Base-by-base conservation (phyloP, 176 grass and related monocot species). In the Cymbopogon citratus region DNA sequence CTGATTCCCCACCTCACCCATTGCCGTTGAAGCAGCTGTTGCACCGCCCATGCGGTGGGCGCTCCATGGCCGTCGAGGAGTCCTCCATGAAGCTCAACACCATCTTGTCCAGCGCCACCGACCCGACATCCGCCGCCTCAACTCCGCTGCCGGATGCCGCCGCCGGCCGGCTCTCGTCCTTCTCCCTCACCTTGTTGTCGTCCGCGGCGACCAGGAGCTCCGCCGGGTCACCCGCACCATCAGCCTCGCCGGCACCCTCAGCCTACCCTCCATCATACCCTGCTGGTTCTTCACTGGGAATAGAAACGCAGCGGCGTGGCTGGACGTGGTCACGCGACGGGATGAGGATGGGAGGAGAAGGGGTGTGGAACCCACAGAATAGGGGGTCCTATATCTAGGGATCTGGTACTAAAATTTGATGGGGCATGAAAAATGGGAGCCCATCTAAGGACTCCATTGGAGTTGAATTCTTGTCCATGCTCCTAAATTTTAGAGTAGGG, bases 51-150 rank as follows among this genome's bases (percentile, higher is more conserved):
- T 85, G 89, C 21, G 31, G 71, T 1, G 87, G 87, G 15, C 88
- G 73, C 68, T 93, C 84, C 1, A 87, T 81, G 74, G 88, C 81
- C 25, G 62, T 63, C 3, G 35, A 19, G 18, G 36, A 19, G 2
- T 91, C 89, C 81, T 97, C 94, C 65, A 93, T 93, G 86, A 89
- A 97, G 84, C 78, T 84, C 35, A 89, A 16, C 44, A 97, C 89
- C 94, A 97, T 93, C 35, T 29, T 41, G 80, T 93, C 90, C 14
- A 97, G 66, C 56, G 24, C 85, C 69, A 80, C 83, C 63, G 93
- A 85, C 62, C 77, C 77, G 11, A 61, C 79, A 44, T 91, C 91
- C 34, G 49, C 27, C 13, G 82, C n/a, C 5, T 16, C 81, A 5
- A n/a, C n/a, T n/a, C n/a, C n/a, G 3, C 16, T 16, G 48, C 2